Evolutionary conservation across 208 protist species (phyloP), one percentile per base, ranked within the genome.

Genomic region (Naegleria fowleri): DNA sequence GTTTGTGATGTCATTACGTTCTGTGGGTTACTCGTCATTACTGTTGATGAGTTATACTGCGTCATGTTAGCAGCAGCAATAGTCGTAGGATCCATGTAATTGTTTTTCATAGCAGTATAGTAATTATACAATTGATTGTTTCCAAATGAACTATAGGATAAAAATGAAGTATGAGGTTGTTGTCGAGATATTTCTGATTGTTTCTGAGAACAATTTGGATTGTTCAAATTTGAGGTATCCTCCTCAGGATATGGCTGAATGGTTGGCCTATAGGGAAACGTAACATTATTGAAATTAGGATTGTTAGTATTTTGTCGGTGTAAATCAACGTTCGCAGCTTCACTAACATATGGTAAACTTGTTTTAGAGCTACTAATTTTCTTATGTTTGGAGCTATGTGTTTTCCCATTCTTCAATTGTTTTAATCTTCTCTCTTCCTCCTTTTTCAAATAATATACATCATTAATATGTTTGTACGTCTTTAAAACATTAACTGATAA

Each of bases 381-480:
- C 22, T 29, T 67, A 29, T 67, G 55, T 67, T 67, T 67, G 11
- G 55, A 67, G 11, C 19, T 29, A 29, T 15, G 55, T 67, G 55
- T 22, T 67, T 67, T 67, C 19, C 55, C 55, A 67, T 67, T 67
- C 22, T 19, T 67, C 22, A 67, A 67, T 29, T 67, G 55, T 67
- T 29, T 67, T 13, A 67, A 19, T 67, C 55, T 67, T 67, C 55
- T 67, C 22, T 67, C 55, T 29, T 67, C 55, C 22, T 79, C 25
- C 16, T 95, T 92, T n/a, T 94, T 93, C 91, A 95, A 91, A 92
- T 93, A 96, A 91, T 95, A 97, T 51, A 94, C 93, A 9, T 93
- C 87, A 92, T 97, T 97, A 92, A 97, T 97, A 87, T 86, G 59
- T 59, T 96, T 93, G 92, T 97, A 97, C 40, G 94, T 92, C 13